phyloP scores from a whole-genome alignment of 495 filamentous ascomycete species.

The Talaromyces ruber region DNA sequence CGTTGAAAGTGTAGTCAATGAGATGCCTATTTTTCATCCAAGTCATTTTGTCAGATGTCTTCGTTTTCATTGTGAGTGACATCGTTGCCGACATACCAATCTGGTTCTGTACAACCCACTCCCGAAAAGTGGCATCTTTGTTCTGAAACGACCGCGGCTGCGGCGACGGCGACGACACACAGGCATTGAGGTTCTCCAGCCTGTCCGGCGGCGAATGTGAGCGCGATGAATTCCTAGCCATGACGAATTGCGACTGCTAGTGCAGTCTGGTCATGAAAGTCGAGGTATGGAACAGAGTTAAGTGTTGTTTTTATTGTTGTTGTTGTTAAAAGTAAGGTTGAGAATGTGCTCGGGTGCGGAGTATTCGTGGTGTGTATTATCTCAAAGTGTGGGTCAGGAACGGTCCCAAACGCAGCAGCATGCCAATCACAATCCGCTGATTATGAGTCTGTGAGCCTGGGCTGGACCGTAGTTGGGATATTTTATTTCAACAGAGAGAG shows the following conservation, averaged over 20 bases:
- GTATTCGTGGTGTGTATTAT: neutral
- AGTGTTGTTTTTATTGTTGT: too few relatives aligned
- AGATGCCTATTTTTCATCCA: conserved; percentile 47
- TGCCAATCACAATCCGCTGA: neutral
- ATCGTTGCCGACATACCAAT: conserved; percentile 28
- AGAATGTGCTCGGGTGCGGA: neutral
- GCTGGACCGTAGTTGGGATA: neutral
- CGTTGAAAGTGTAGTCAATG: conserved; percentile 68
- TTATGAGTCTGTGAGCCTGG: neutral
- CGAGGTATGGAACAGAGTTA: neutral
- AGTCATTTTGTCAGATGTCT: neutral
- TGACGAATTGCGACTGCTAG: conserved; percentile 9
- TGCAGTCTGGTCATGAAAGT: neutral
- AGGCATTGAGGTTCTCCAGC: conserved; percentile 28
- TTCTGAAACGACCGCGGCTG: conserved; percentile 17
- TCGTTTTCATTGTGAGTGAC: neutral
- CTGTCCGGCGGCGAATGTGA: conserved; percentile 18
- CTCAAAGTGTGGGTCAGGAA: neutral
- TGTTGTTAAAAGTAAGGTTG: neutral
- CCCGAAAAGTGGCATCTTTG: conserved; percentile 36
- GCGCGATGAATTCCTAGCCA: conserved; percentile 26
- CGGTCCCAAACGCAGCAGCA: neutral
- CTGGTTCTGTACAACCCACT: conserved; percentile 45
- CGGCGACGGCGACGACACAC: conserved; percentile 26
- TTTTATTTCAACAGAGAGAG: neutral